phyloP scores from a whole-genome alignment of 83 land plant species.

The Diphasiastrum complanatum region DNA sequence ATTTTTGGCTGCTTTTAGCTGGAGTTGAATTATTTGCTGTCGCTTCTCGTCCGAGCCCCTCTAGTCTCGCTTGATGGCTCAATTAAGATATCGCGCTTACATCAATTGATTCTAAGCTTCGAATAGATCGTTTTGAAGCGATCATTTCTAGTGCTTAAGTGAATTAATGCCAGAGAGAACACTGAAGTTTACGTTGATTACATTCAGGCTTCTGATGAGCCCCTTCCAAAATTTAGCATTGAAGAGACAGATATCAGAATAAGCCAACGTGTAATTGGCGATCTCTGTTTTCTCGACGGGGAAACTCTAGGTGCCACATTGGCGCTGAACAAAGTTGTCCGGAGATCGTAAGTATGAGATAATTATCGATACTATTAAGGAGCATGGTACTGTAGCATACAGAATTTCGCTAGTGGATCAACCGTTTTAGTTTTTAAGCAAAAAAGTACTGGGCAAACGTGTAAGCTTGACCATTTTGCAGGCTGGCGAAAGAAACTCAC shows the following conservation, averaged over 20 bases:
- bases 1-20: no score
- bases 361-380: background rate
- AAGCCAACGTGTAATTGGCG: constrained; percentile 47
- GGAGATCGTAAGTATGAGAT: constrained; percentile 33
- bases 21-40: no score
- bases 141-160: no score
- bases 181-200: no score
- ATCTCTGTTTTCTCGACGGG: constrained; percentile 54
- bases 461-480: constrained; percentile 17
- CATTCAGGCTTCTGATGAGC: constrained; percentile 86
- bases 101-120: no score
- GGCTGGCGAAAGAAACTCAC: constrained; percentile 69
- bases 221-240: constrained; percentile 33
- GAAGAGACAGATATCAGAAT: constrained; percentile 44
- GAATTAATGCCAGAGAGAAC: no score
- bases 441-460: background rate
- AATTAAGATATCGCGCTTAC: no score
- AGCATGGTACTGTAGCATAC: background rate
- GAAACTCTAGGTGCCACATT: constrained; percentile 42
- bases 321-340: constrained; percentile 51
- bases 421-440: background rate
- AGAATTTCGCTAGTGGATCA: background rate
- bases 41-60: no score
- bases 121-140: no score
- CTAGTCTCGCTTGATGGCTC: no score